These are phyloP conservation scores for Floccularia luteovirens DNA, from an alignment of 768 basidiomycete genomes.

Conservation along the genomic window DNA sequence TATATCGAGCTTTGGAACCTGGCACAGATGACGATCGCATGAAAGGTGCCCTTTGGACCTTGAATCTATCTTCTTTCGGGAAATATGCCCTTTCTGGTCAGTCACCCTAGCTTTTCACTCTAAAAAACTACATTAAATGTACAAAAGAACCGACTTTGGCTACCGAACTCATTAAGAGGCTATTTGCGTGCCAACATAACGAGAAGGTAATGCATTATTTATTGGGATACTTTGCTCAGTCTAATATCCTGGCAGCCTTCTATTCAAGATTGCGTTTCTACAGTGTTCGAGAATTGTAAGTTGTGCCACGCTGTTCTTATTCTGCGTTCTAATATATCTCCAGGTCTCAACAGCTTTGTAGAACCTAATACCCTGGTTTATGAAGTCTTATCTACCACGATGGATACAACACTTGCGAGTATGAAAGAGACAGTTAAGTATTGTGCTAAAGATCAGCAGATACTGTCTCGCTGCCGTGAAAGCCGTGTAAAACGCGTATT, in stretches of 20 bases:
- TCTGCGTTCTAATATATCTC: conserved; percentile 1
- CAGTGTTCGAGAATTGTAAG: conserved; percentile 57
- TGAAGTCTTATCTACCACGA: conserved; percentile 33
- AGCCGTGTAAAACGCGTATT: conserved; percentile 37
- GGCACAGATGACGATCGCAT: conserved; percentile 83
- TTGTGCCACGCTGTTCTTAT: neutral
- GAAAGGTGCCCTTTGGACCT: conserved; percentile 84
- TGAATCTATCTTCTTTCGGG: conserved; percentile 60
- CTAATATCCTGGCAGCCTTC: conserved; percentile 41
- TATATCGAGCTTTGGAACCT: conserved; percentile 53
- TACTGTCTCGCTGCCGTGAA: conserved; percentile 32
- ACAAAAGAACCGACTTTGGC: conserved; percentile 55
- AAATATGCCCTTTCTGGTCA: conserved; percentile 42
- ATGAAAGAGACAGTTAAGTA: conserved; percentile 29
- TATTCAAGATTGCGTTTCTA: conserved; percentile 63
- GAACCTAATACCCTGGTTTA: conserved; percentile 57
- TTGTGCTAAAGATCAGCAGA: conserved; percentile 22
- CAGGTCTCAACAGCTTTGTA: conserved; percentile 52
- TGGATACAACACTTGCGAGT: conserved; percentile 26
- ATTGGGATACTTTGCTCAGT: neutral
- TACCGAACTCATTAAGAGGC: conserved; percentile 44
- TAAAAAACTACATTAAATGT: neutral
- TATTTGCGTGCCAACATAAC: conserved; percentile 75
- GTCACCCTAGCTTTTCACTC: conserved; percentile 5
- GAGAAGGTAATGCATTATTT: conserved; percentile 53